A percentile compares a stretch with the other conserved stretches of the same genome.
phyloP scores from a whole-genome alignment of 2,329 filamentous ascomycete species.

The Bisporella sp. region DNA sequence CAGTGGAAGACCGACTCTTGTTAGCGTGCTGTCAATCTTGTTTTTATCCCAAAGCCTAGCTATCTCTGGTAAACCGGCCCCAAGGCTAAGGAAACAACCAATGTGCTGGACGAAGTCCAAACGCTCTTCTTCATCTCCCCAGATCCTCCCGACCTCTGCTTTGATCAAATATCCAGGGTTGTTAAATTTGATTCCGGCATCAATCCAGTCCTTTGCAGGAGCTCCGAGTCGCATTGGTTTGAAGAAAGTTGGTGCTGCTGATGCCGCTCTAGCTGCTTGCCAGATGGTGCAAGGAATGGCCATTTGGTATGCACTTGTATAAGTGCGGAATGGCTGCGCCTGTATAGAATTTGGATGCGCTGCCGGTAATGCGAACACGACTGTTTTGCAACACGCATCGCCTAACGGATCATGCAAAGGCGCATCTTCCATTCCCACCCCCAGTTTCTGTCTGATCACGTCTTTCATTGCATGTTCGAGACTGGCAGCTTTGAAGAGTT shows the following conservation, averaged over 20 bases:
- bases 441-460: neutral
- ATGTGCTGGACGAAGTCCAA: neutral
- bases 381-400: neutral
- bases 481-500: neutral
- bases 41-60: neutral
- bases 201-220: neutral
- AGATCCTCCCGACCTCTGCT: neutral
- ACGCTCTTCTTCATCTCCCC: neutral
- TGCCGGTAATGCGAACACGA: neutral
- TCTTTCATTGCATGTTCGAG: neutral
- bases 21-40: neutral
- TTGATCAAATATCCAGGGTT: conserved; percentile 1
- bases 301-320: neutral
- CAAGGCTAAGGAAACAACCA: neutral
- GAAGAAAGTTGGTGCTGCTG: conserved; percentile 26
- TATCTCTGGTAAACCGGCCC: neutral
- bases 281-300: conserved; percentile 15
- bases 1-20: neutral
- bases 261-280: conserved; percentile 24
- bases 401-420: neutral
- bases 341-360: neutral
- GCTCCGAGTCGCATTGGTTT: conserved; percentile 10
- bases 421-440: neutral
- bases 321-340: conserved; percentile 1
- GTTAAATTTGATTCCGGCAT: conserved; percentile 2